Base-by-base conservation (phyloP, 495 filamentous ascomycete genomes). In the Xanthoparmelia taractica region DNA sequence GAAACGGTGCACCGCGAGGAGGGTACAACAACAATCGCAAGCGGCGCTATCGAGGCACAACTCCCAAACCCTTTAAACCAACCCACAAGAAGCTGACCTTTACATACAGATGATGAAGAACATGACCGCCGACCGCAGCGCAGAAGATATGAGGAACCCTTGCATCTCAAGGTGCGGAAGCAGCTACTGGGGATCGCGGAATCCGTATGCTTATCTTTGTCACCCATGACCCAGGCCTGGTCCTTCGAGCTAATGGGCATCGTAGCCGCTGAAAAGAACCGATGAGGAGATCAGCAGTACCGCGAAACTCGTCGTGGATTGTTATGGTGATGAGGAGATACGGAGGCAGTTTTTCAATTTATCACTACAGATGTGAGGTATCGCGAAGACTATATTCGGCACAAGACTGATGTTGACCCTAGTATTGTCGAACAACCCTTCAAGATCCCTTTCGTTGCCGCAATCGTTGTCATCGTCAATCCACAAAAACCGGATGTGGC, bases 401-500 rank as follows among this genome's bases (percentile, higher is more conserved):
- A 40, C 15, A 37, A 25, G 27, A 34, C 47, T 50, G 4, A 61
- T 31, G 57, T 31, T 37, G 63, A 33, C 38, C 55, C 65, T 37
- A 84, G 79, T 48, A 78, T 87, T 48, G 69, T 92, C 27, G 94
- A 99, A 75, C 94, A 99, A 74, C 93, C 95, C 0, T 86, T 99
- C 74, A 97, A 97, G 77, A 93, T 91, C 59, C 95, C 94, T 2
- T 97, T 96, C 72, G 80, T 94, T 59, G 92, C 91, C 34, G 88
- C 87, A 31, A 84, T 92, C 5, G 79, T 92, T 34, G 78, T 96
- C 57, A 82, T 89, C 52, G 78, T 84, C 63, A 94, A 97, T 75
- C 79, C 80, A 40, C 74, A 87, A 63, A 90, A 89, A 61, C 80
- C 85, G 27, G 88, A 93, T 65, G 76, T 94, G 41, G 80, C 85